These are phyloP conservation scores for Amoeboaphelidium protococcarum DNA, from an alignment of 371 early-diverging fungal species.

Conservation along the genomic window DNA sequence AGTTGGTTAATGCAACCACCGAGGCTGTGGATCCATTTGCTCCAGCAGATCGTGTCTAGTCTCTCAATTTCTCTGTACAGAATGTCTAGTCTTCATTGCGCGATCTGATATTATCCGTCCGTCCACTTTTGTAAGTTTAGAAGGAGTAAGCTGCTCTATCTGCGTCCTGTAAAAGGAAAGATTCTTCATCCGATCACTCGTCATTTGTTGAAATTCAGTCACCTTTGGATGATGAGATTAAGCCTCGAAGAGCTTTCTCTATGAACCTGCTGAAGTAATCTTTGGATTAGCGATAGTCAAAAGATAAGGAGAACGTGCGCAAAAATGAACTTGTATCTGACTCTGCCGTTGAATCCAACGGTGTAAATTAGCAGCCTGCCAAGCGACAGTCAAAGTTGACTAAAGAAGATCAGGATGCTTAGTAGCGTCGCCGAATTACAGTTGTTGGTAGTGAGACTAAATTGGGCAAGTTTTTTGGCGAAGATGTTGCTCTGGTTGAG, in stretches of 20 bases:
- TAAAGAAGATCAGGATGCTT: neutral
- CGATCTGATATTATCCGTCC: slow-evolving; percentile 12
- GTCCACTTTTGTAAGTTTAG: slow-evolving; percentile 2
- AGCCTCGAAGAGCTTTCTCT: neutral
- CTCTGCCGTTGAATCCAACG: neutral
- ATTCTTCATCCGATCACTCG: too few species aligned
- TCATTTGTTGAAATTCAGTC: neutral
- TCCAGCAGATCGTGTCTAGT: slow-evolving; percentile 10
- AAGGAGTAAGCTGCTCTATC: too few species aligned
- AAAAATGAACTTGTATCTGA: neutral
- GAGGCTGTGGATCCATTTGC: slow-evolving; percentile 11
- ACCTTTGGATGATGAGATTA: neutral
- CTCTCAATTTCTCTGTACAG: slow-evolving; percentile 8
- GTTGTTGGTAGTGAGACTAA: slow-evolving; percentile 13
- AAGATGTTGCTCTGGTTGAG: slow-evolving; percentile 10
- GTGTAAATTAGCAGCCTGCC: neutral
- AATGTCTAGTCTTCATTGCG: slow-evolving; percentile 10
- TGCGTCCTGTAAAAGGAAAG: too few species aligned
- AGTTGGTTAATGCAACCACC: slow-evolving; percentile 13
- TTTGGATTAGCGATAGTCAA: neutral
- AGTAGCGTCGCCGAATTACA: neutral
- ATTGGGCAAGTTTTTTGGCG: slow-evolving; percentile 35
- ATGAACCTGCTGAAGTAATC: neutral
- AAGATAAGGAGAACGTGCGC: neutral
- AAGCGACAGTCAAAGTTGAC: neutral